Evolutionary conservation across 2,329 filamentous ascomycete species (phyloP).

Genomic region (Exophiala sideris): DNA sequence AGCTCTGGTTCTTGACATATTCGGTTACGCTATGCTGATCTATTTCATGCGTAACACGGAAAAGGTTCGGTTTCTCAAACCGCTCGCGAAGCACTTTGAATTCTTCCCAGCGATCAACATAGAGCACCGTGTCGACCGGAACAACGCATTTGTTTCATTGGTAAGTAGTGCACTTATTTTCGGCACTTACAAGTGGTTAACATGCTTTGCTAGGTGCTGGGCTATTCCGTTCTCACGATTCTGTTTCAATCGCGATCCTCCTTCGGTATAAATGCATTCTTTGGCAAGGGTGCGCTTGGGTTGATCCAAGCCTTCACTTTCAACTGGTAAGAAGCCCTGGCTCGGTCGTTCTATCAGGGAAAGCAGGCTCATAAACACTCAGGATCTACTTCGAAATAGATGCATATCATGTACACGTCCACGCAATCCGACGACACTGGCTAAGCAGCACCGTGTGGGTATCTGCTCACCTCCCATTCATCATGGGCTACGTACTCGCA

Average conservation of each 20-base stretch:
- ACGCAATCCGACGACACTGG: slow-evolving; percentile 57
- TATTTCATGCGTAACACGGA: slow-evolving; percentile 30
- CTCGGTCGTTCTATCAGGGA: not conserved
- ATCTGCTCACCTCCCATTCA: slow-evolving; percentile 58
- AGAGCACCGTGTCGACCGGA: slow-evolving; percentile 63
- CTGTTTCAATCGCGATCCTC: slow-evolving; percentile 21
- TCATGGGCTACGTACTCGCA: slow-evolving; percentile 61
- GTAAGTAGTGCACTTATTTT: slow-evolving; percentile 28
- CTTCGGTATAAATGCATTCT: slow-evolving; percentile 39
- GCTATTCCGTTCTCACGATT: slow-evolving; percentile 61
- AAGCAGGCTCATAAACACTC: not conserved
- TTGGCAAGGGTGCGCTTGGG: slow-evolving; percentile 61
- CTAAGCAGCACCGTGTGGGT: slow-evolving; percentile 52
- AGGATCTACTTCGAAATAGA: slow-evolving; percentile 64
- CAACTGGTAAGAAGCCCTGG: slow-evolving; percentile 13
- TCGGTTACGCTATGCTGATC: slow-evolving; percentile 43
- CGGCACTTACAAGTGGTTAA: not conserved
- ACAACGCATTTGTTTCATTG: slow-evolving; percentile 61
- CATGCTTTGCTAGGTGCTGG: slow-evolving; percentile 44
- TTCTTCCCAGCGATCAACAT: slow-evolving; percentile 63
- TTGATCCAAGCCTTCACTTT: slow-evolving; percentile 33
- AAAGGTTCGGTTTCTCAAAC: not conserved
- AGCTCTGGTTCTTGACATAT: slow-evolving; percentile 55
- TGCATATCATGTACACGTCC: slow-evolving; percentile 53
- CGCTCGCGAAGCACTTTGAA: slow-evolving; percentile 43